Base-by-base conservation (phyloP, 208 protist species). In the Borovskyia barvae region DNA sequence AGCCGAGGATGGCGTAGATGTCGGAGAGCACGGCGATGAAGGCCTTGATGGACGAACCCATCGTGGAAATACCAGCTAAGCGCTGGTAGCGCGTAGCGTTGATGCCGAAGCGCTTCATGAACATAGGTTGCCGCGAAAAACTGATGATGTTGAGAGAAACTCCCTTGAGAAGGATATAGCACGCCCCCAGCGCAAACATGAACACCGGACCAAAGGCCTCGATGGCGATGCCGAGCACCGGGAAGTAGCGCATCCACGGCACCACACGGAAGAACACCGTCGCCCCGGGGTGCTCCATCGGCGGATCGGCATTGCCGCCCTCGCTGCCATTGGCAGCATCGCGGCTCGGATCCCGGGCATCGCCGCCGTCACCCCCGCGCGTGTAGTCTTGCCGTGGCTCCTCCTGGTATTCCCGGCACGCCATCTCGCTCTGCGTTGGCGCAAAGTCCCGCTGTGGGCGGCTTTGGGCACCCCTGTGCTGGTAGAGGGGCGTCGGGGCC, bases 41-140 rank as follows among this genome's bases (percentile, higher is more conserved):
- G 29, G 81, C 59, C 52, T 85, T 88, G 28, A 82, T 54, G 14
- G 81, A 73, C 59, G 61, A 77, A 8, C 72, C 81, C 64, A 88
- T 63, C 2, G 50, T 51, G 6, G 55, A 45, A 33, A 85, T 48
- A 32, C 26, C 57, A 5, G 48, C 33, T 40, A 85, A 66, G 19
- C 74, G 73, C 61, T 80, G 67, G 49, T 80, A 85, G 6, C 50
- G 45, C 41, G 35, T 52, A 11, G 42, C 72, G 12, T 43, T 47
- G 19, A 77, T 50, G 24, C 67, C 68, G 47, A 63, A 78, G 39
- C 58, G 58, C 5, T 74, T 28, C 17, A 63, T 49, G 35, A 85
- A 73, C 71, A 88, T 77, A 7, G 77, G 51, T 35, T 57, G 65
- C 9, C 49, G 17, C 5, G 66, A 60, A 35, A 37, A 54, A 17